These are phyloP conservation scores for Raffaelea ambrosiae DNA, from an alignment of 2,329 filamentous ascomycete genomes.

Conservation along the genomic window DNA sequence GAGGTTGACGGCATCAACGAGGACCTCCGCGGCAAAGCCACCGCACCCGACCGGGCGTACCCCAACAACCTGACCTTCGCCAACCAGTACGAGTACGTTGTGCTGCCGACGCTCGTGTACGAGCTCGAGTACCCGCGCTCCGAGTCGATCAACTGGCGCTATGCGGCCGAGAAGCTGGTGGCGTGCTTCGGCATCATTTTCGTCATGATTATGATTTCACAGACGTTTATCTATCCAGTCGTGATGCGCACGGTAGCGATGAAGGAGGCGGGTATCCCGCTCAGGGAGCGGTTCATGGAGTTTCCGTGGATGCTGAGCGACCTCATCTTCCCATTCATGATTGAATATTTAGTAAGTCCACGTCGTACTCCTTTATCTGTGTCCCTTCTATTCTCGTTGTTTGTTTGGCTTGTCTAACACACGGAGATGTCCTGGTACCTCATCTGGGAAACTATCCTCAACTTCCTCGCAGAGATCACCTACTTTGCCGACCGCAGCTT, in stretches of 20 bases:
- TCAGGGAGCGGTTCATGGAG: conserved; percentile 51
- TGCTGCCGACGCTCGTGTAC: conserved; percentile 69
- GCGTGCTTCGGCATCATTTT: conserved; percentile 66
- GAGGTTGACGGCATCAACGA: conserved; percentile 57
- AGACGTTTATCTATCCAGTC: conserved; percentile 69
- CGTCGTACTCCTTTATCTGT: background rate
- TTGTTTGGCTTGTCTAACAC: background rate
- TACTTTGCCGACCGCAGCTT: conserved; percentile 71
- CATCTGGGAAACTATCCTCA: conserved; percentile 70
- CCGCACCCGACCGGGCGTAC: conserved; percentile 42
- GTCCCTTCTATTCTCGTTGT: background rate
- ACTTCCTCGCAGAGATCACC: conserved; percentile 68
- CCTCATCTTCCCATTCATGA: conserved; percentile 68
- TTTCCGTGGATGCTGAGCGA: conserved; percentile 72
- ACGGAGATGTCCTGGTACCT: conserved; percentile 62
- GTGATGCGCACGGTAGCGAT: conserved; percentile 58
- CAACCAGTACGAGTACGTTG: conserved; percentile 65
- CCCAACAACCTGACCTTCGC: conserved; percentile 58
- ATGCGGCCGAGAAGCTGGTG: conserved; percentile 62
- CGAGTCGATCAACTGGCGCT: conserved; percentile 62
- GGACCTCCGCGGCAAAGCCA: conserved; percentile 57
- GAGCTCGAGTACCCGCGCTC: conserved; percentile 68
- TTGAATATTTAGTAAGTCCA: conserved; percentile 55
- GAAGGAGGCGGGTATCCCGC: conserved; percentile 56
- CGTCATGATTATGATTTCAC: conserved; percentile 71